These are phyloP conservation scores for Paraphoma sp. DNA, from an alignment of 2,329 filamentous ascomycete species.

Conservation along the genomic window DNA sequence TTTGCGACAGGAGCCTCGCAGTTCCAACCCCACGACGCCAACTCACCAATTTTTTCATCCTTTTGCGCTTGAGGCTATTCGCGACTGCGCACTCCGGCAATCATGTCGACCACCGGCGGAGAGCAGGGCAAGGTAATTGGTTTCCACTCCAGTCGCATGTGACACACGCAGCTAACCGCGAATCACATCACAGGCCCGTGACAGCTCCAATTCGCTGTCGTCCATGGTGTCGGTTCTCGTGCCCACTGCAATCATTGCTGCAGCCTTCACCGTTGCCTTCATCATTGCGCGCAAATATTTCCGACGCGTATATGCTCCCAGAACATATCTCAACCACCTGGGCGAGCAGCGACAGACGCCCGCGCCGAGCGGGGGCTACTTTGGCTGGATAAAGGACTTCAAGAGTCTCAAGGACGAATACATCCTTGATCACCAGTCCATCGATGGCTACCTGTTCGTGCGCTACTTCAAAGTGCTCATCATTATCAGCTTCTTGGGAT, in stretches of 20 bases:
- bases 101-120: constrained; percentile 33
- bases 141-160: neutral
- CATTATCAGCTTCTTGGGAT: constrained; percentile 51
- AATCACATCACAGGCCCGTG: constrained; percentile 26
- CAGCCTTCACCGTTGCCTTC: constrained; percentile 46
- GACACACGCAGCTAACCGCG: constrained; percentile 3
- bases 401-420: constrained; percentile 52
- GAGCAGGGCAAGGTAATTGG: neutral
- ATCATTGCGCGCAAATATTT: constrained; percentile 52
- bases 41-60: neutral
- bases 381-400: constrained; percentile 62
- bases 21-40: neutral
- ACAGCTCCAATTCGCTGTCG: constrained; percentile 57
- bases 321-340: constrained; percentile 55
- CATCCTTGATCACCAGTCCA: constrained; percentile 56
- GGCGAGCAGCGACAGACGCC: constrained; percentile 55
- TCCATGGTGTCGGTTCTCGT: constrained; percentile 43
- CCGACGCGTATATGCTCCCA: constrained; percentile 53
- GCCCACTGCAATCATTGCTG: constrained; percentile 36
- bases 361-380: constrained; percentile 50
- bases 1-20: neutral
- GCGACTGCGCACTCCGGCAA: constrained; percentile 15
- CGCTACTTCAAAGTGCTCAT: constrained; percentile 56
- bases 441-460: constrained; percentile 58
- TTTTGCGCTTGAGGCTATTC: constrained; percentile 9